A percentile compares a stretch with the other conserved stretches of the same genome.
Conservation (phyloP, 192 early-diverging fungal genomes). For the Coemansia sp. region DNA sequence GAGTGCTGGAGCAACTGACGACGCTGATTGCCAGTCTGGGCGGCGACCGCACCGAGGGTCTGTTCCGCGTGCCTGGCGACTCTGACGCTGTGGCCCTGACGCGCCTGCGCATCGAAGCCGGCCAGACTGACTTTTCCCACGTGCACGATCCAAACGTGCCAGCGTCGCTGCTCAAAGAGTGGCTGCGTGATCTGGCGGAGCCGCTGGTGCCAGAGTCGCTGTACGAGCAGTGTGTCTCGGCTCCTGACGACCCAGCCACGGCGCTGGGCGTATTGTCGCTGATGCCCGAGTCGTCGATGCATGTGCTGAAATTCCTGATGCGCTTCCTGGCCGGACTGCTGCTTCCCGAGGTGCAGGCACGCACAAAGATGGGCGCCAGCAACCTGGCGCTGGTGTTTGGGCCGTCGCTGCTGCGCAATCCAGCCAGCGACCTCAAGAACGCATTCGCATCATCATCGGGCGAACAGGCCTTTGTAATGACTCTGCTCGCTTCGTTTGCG, state of each 20-base stretch:
- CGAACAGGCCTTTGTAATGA: slow-evolving; percentile 54
- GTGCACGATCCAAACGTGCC: slow-evolving; percentile 91
- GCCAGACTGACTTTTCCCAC: slow-evolving; percentile 66
- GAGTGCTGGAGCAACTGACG: slow-evolving; percentile 78
- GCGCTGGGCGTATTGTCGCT: slow-evolving; percentile 55
- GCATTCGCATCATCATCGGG: slow-evolving; percentile 58
- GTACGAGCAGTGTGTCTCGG: slow-evolving; percentile 76
- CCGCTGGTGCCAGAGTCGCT: slow-evolving; percentile 82
- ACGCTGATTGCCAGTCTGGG: slow-evolving; percentile 71
- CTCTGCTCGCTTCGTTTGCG: slow-evolving; percentile 28
- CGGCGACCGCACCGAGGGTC: slow-evolving; percentile 83
- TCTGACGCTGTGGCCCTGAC: slow-evolving; percentile 75
- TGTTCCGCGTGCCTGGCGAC: slow-evolving; percentile 95
- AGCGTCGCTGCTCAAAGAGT: slow-evolving; percentile 86
- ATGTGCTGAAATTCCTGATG: slow-evolving; percentile 76
- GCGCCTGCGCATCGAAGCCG: slow-evolving; percentile 80
- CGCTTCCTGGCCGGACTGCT: slow-evolving; percentile 82
- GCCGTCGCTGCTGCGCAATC: slow-evolving; percentile 89
- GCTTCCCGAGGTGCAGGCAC: slow-evolving; percentile 64
- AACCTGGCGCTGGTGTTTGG: slow-evolving; percentile 97
- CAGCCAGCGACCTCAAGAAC: slow-evolving; percentile 64
- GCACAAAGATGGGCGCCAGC: slow-evolving; percentile 87
- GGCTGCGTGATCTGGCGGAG: slow-evolving; percentile 91
- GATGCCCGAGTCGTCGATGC: slow-evolving; percentile 24
- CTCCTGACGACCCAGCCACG: slow-evolving; percentile 56